Conservation (phyloP, 257 asterid genomes). For the Solanum tacnaense region DNA sequence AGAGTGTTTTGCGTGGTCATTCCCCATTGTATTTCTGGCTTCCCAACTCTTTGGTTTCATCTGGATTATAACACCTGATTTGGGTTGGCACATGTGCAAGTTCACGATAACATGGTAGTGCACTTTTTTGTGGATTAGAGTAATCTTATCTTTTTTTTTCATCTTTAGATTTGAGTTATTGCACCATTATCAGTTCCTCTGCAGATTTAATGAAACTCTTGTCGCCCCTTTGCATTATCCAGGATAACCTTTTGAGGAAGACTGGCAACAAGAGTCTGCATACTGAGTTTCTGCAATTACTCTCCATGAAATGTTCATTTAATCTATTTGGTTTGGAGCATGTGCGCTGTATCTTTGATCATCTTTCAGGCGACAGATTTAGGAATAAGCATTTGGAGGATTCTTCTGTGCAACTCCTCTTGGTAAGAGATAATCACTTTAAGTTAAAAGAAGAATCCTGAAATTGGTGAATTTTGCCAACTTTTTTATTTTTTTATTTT, state of each 20-base stretch:
- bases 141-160: neutral
- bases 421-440: conserved; percentile 52
- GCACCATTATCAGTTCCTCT: neutral
- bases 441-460: neutral
- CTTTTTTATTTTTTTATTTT: too few species aligned
- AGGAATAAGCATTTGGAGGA: conserved; percentile 33
- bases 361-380: conserved; percentile 31
- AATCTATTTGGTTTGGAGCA: conserved; percentile 59
- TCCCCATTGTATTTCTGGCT: neutral
- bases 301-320: conserved; percentile 45
- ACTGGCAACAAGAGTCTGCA: conserved; percentile 34
- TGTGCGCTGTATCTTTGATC: conserved; percentile 41
- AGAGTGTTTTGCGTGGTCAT: neutral
- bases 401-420: conserved; percentile 49
- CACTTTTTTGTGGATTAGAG: neutral
- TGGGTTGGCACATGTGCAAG: neutral
- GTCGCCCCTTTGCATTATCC: conserved; percentile 6
- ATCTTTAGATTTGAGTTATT: neutral
- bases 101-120: neutral
- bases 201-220: neutral
- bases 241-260: conserved; percentile 49
- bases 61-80: neutral
- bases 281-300: conserved; percentile 46
- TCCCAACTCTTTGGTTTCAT: neutral
- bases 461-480: neutral